Evolutionary conservation across 1,284 basidiomycete genomes (phyloP), one percentile per base, ranked within the genome.

Genomic region (Rhodofomes roseus): DNA sequence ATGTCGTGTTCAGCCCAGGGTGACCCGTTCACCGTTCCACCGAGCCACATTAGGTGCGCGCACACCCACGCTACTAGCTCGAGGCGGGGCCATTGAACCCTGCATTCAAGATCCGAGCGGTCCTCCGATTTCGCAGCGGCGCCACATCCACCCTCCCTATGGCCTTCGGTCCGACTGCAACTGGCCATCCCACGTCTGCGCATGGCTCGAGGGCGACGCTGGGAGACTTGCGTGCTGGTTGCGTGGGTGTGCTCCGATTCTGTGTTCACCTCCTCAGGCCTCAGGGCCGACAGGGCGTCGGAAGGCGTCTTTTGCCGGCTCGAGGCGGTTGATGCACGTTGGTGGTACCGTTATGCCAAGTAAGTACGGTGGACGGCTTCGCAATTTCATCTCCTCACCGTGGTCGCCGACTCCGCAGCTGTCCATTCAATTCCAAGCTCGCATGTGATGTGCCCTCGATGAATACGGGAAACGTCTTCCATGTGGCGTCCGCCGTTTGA

Each of bases 21-120:
- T 3, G 9, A 31, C 36, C 50, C 50, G 31, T 31, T 52, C 20
- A 20, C 50, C 20, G 9, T 27, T 23, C 50, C 50, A n/a, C 29
- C 31, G 29, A 22, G 12, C 50, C 34, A 11, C 29, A 36, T 34
- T 18, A 2, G 50, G 50, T 34, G 31, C 50, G n/a, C n/a, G 3
- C 50, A 36, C 50, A 52, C 50, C 34, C 50, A 52, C 50, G 50
- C 50, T 52, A 37, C 12, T 31, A 52, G 50, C 50, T 52, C 50
- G 50, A 52, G 31, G 50, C 29, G 50, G 29, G 31, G 29, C 27
- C 12, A 52, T n/a, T 52, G 50, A 52, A 52, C 50, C 50, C 50
- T 52, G 50, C 31, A 51, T 52, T 36, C 20, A 20, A 52, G 50
- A 52, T 52, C 50, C 50, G 50, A 37, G 23, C 11, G 50, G 29